These are phyloP conservation scores for Ascoidea asiatica DNA, from an alignment of 805 yeast species.

Conservation along the genomic window DNA sequence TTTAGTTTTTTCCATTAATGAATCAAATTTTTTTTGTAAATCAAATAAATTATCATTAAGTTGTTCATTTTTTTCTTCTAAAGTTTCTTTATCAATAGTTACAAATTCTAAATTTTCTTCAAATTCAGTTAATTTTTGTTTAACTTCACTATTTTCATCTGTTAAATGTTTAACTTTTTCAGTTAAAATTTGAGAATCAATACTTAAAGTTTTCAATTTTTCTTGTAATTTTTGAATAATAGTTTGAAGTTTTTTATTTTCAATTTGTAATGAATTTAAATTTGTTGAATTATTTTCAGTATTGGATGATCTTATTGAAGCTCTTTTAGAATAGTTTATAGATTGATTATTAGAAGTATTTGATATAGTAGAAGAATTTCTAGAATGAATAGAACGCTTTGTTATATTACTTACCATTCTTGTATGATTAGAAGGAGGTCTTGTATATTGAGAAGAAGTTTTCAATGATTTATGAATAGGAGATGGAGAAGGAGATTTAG, in stretches of 20 bases:
- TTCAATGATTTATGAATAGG: too few species aligned
- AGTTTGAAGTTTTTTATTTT: constrained; percentile 11
- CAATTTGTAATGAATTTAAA: neutral
- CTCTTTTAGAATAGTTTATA: neutral
- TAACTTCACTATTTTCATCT: constrained; percentile 18
- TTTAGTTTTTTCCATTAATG: constrained; percentile 19
- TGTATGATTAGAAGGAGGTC: neutral
- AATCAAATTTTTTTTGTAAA: constrained; percentile 19
- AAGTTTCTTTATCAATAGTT: constrained; percentile 31
- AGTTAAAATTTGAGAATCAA: constrained; percentile 18
- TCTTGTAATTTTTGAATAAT: constrained; percentile 31
- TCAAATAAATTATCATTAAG: constrained; percentile 17
- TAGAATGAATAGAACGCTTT: neutral
- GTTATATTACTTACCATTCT: neutral
- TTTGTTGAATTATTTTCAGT: too few species aligned
- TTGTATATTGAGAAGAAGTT: neutral
- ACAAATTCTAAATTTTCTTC: constrained; percentile 20
- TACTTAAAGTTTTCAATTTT: constrained; percentile 24
- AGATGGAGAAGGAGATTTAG: neutral
- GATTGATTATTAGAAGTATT: neutral
- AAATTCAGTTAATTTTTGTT: constrained; percentile 6
- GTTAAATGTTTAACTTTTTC: constrained; percentile 15
- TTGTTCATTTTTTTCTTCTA: constrained; percentile 20
- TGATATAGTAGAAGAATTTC: neutral
- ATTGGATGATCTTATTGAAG: neutral